These are phyloP conservation scores for Kwoniella shivajii DNA, from an alignment of 1,284 basidiomycete genomes.

Conservation along the genomic window DNA sequence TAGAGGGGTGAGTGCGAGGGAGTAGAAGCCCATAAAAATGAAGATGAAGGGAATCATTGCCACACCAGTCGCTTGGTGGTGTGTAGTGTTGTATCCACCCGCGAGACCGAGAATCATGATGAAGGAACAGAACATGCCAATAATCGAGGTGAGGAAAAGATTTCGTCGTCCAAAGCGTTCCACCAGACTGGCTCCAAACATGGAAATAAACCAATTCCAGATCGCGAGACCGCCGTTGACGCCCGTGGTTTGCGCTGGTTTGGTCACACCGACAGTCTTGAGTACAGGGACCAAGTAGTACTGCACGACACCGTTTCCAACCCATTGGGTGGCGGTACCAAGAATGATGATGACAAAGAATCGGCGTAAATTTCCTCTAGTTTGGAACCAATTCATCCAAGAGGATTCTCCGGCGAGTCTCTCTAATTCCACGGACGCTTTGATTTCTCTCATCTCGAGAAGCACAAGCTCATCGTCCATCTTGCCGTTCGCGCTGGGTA, in stretches of 20 bases:
- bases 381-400: constrained; percentile 24
- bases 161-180: constrained; percentile 45
- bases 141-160: constrained; percentile 59
- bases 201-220: constrained; percentile 37
- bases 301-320: constrained; percentile 62
- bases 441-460: constrained; percentile 53
- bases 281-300: constrained; percentile 74
- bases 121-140: constrained; percentile 66
- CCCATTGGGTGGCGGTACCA: constrained; percentile 32
- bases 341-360: constrained; percentile 35
- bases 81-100: constrained; percentile 53
- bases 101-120: constrained; percentile 66
- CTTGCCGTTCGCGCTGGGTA: constrained; percentile 55
- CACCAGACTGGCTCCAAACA: constrained; percentile 39
- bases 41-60: constrained; percentile 69
- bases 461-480: constrained; percentile 49
- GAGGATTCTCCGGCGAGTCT: constrained; percentile 24
- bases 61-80: constrained; percentile 36
- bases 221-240: constrained; percentile 67
- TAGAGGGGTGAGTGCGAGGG: constrained; percentile 56
- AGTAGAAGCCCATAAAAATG: constrained; percentile 67
- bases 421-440: constrained; percentile 47
- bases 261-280: constrained; percentile 66
- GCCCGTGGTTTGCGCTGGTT: constrained; percentile 58
- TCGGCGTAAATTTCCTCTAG: constrained; percentile 24